A percentile compares a stretch with the other conserved stretches of the same genome.
Conservation (phyloP, 139 green algal genomes). For the Astrephomene gubernaculifera region DNA sequence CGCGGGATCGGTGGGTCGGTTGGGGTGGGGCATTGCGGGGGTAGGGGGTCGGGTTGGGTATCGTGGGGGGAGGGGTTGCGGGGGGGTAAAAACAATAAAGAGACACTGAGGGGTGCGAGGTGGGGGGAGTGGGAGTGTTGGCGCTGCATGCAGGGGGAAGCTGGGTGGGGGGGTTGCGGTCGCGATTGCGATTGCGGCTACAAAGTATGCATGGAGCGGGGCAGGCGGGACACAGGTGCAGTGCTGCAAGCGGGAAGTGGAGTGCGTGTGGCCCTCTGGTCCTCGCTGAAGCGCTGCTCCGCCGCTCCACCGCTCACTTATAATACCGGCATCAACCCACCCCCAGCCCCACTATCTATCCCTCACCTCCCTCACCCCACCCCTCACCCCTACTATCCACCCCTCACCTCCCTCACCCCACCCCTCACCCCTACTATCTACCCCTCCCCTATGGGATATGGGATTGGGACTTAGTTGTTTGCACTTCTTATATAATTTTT, state of each 20-base stretch:
- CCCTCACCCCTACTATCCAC: not conserved
- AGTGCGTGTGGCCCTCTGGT: too few relatives aligned
- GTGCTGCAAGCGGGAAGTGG: too few relatives aligned
- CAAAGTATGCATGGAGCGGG: too few relatives aligned
- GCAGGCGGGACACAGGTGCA: too few relatives aligned
- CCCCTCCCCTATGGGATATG: not conserved
- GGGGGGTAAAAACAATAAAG: not conserved
- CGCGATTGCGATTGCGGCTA: too few relatives aligned
- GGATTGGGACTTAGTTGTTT: not conserved
- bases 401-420: not conserved
- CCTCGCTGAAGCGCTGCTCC: too few relatives aligned
- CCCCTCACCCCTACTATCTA: not conserved
- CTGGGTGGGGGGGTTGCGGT: not conserved
- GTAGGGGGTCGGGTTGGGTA: not conserved
- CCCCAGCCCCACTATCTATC: not conserved
- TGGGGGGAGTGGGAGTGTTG: not conserved
- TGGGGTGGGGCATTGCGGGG: not conserved
- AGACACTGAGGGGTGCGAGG: not conserved
- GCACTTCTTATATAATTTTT: not conserved
- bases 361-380: not conserved
- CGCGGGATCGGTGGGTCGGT: constrained; percentile 27
- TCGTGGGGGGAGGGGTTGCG: not conserved
- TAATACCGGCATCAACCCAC: not conserved
- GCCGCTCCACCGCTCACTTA: too few relatives aligned
- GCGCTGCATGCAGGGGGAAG: not conserved